Base-by-base conservation (phyloP, 148 eudicot species). In the Camellia sinensis region DNA sequence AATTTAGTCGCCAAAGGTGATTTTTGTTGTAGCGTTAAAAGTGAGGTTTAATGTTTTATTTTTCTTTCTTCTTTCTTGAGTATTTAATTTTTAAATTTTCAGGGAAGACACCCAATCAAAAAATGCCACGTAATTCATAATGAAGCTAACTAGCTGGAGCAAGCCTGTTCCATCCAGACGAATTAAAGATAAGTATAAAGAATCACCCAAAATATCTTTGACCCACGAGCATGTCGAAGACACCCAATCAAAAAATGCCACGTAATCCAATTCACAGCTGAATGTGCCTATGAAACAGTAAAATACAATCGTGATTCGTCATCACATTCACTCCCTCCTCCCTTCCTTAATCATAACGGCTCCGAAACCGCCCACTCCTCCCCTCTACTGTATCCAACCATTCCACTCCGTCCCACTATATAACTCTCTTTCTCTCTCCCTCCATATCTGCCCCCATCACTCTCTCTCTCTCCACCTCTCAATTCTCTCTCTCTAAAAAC, bases 261-360 rank as follows among this genome's bases (percentile, higher is more conserved):
- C 82, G 62, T 78, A 18, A 0, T 21, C 3, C 61, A 48, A 56
- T 18, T 2, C 62, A 66, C 78, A 50, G 83, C 66, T 22, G 56
- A 54, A 61, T 77, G 76, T 72, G 85, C 80, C 85, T 75, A 53
- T 6, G 77, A 68, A 46, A 75, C 54, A 66, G 73, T 77, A 54
- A 67, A 61, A 52, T 78, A 50, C 2, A 0, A 45, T 63, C 46
- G 6, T 15, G 14, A 64, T 19, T 63, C 46, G 6, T 15, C 5
- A 64, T 19, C 81, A 73, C 76, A 69, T 78, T 69, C 52, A 77
- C 79, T 6, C 17, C 43, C 22, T 71, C 53, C 82, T 63, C 76
- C 82, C 62, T 88, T 84, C 78, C 91, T 88, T 88, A 50, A 43
- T 69, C 83, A 80, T 79, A 67, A 86, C 91, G 91, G 79, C 84